phyloP scores from a whole-genome alignment of 2,329 filamentous ascomycete species.

The Diplodia corticola region DNA sequence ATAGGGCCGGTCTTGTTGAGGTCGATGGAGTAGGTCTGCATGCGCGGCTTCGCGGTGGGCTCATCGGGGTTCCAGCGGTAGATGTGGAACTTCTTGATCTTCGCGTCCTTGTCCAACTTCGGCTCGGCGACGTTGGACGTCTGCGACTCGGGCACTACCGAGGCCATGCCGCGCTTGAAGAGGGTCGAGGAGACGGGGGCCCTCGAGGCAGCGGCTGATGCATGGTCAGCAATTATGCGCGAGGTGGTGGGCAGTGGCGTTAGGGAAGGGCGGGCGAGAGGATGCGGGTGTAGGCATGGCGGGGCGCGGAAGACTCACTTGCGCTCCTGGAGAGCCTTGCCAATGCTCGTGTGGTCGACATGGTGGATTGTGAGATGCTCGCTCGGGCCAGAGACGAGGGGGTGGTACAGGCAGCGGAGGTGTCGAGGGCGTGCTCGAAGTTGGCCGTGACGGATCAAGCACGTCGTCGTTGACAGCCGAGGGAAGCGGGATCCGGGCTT shows the following conservation, averaged over 20 bases:
- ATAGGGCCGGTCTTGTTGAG: conserved; percentile 99
- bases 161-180: conserved; percentile 38
- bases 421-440: not conserved
- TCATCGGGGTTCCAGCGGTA: conserved; percentile 98
- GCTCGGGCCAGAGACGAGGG: conserved; percentile 7
- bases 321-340: conserved; percentile 40
- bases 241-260: not conserved
- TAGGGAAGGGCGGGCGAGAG: conserved; percentile 8
- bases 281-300: not conserved
- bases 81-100: conserved; percentile 94
- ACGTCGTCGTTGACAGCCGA: conserved; percentile 10
- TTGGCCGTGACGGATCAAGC: conserved; percentile 15
- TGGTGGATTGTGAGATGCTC: conserved; percentile 25
- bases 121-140: conserved; percentile 64
- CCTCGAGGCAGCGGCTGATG: conserved; percentile 32
- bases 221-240: conserved; percentile 20
- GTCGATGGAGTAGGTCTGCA: conserved; percentile 94
- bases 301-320: conserved; percentile 31
- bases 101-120: conserved; percentile 56
- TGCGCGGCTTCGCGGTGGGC: conserved; percentile 87
- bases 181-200: conserved; percentile 36
- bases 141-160: conserved; percentile 51
- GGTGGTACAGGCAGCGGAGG: not conserved
- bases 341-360: conserved; percentile 42
- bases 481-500: conserved; percentile 18